A percentile compares a stretch with the other conserved stretches of the same genome.
These are phyloP conservation scores for Starmerella bombi DNA, from an alignment of 805 yeast genomes.

Conservation along the genomic window DNA sequence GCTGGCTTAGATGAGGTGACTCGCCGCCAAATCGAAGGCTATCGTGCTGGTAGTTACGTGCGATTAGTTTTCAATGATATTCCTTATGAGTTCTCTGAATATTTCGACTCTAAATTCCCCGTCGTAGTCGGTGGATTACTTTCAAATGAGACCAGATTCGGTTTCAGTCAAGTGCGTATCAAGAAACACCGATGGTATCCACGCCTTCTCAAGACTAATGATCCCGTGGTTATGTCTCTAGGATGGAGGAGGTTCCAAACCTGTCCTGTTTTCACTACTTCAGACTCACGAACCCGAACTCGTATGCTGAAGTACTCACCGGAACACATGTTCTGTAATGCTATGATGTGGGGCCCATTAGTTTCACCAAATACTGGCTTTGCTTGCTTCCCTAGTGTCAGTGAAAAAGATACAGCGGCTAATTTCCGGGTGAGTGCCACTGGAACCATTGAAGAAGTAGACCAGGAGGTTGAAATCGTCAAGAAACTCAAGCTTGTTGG, in stretches of 20 bases:
- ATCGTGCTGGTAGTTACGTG: constrained; percentile 85
- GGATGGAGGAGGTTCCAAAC: constrained; percentile 99
- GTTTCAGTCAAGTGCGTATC: constrained; percentile 80
- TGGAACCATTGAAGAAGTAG: constrained; percentile 88
- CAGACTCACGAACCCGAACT: constrained; percentile 94
- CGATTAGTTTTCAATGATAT: constrained; percentile 67
- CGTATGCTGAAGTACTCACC: constrained; percentile 98
- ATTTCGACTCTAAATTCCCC: constrained; percentile 76
- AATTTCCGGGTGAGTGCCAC: constrained; percentile 93
- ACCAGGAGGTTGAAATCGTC: constrained; percentile 77
- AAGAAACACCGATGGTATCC: constrained; percentile 99
- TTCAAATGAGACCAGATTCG: constrained; percentile 84
- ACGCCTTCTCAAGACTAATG: constrained; percentile 86
- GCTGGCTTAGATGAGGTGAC: constrained; percentile 63
- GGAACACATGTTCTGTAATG: constrained; percentile 92
- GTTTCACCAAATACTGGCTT: constrained; percentile 97
- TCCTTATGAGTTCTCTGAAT: constrained; percentile 82
- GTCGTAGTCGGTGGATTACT: constrained; percentile 81
- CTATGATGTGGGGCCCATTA: constrained; percentile 91
- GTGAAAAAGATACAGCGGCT: constrained; percentile 71
- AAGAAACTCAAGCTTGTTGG: constrained; percentile 93
- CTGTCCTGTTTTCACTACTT: constrained; percentile 84
- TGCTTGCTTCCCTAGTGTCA: constrained; percentile 85
- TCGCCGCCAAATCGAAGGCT: constrained; percentile 77
- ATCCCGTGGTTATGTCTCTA: constrained; percentile 80